Percentiles rank a stretch among this genome's conserved stretches.
Conservation (phyloP, 495 filamentous ascomycete genomes). For the Pyronema domesticum region DNA sequence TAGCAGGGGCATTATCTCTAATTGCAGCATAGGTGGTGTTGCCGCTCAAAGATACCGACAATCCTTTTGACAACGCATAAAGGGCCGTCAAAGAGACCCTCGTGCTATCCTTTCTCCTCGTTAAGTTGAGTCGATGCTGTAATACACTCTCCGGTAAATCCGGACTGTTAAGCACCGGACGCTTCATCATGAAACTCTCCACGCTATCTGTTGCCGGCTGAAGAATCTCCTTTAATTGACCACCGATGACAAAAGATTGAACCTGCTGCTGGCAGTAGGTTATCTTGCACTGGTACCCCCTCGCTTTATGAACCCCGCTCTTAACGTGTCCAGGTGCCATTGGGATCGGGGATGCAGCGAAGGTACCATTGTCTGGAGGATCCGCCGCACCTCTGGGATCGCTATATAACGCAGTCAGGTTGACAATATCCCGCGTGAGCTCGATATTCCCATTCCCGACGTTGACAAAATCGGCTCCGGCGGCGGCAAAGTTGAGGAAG, state of each 20-base stretch:
- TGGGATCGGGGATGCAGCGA: slow-evolving; percentile 6
- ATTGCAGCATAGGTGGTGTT: background rate
- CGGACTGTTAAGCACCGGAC: too few relatives aligned
- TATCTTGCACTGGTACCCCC: slow-evolving; percentile 10
- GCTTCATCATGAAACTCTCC: too few relatives aligned
- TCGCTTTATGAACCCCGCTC: slow-evolving; percentile 6
- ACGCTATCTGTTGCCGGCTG: background rate
- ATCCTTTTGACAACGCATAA: slow-evolving; percentile 10
- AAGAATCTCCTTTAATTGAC: slow-evolving; percentile 4
- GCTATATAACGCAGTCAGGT: slow-evolving; percentile 14
- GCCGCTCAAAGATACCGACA: slow-evolving; percentile 13
- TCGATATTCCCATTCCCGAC: background rate
- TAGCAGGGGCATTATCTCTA: background rate
- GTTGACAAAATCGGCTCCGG: background rate
- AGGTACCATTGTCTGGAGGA: background rate
- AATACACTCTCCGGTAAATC: too few relatives aligned
- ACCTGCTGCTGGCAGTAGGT: slow-evolving; percentile 14
- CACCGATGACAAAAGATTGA: background rate
- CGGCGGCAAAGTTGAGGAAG: slow-evolving; percentile 11
- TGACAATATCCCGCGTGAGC: slow-evolving; percentile 10
- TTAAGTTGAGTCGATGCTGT: too few relatives aligned
- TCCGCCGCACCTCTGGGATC: slow-evolving; percentile 3
- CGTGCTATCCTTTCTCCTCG: background rate
- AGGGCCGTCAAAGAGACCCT: slow-evolving; percentile 6
- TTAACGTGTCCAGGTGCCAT: slow-evolving; percentile 12